phyloP scores from a whole-genome alignment of 2,329 filamentous ascomycete species.

The Furcasterigmium sp. region DNA sequence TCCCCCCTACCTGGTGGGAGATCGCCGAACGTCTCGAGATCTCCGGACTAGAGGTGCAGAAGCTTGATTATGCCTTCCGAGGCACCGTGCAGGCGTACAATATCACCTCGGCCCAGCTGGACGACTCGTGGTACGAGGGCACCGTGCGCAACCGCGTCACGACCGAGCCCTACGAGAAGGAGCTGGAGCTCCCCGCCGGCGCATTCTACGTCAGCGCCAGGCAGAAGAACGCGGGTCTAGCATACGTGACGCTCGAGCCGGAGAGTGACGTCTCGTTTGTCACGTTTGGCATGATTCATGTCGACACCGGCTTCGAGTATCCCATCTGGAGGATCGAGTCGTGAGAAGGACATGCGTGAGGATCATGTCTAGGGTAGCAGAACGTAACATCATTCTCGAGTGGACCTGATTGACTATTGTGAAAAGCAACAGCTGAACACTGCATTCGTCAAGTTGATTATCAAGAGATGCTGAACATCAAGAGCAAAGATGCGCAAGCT shows the following conservation, averaged over 20 bases:
- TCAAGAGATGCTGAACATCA: no score
- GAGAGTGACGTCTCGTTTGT: slow-evolving; percentile 8
- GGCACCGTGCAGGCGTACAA: slow-evolving; percentile 5
- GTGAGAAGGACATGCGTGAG: no score
- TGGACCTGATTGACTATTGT: no score
- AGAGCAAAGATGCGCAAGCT: no score
- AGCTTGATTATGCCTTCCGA: slow-evolving; percentile 4
- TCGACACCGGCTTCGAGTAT: slow-evolving; percentile 17
- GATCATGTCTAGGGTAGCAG: no score
- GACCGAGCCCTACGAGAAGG: slow-evolving; percentile 1
- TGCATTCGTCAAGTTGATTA: no score
- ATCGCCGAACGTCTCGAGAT: slow-evolving; percentile 5
- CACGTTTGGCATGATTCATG: slow-evolving; percentile 17
- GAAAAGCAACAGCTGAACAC: no score
- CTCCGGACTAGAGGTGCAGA: slow-evolving; percentile 4
- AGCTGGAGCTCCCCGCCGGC: slow-evolving; percentile 5
- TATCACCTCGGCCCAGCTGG: slow-evolving; percentile 2
- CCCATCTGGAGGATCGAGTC: slow-evolving; percentile 16
- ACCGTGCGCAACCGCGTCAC: slow-evolving; percentile 2
- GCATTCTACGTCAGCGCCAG: slow-evolving; percentile 4
- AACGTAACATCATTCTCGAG: no score
- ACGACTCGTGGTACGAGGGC: slow-evolving; percentile 3
- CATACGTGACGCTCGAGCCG: slow-evolving; percentile 7
- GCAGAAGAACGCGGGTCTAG: slow-evolving; percentile 9
- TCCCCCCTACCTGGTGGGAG: slow-evolving; percentile 6